phyloP scores from a whole-genome alignment of 2,329 filamentous ascomycete species.

The Eutypella sp. region DNA sequence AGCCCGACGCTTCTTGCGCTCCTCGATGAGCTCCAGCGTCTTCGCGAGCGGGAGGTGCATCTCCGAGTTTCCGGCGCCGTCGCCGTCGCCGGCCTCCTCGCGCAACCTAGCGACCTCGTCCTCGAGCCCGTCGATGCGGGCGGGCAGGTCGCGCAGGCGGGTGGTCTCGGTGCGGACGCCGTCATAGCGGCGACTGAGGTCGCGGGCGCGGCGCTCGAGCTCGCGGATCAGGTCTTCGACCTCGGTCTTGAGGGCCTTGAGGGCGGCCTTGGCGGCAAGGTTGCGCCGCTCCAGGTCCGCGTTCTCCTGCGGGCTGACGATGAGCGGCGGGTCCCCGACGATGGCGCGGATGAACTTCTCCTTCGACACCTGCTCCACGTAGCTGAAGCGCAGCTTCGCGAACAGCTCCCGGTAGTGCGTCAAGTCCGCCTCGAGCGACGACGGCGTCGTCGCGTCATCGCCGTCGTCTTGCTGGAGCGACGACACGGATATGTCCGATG shows the following conservation, averaged over 20 bases:
- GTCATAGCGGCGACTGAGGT: slow-evolving; percentile 53
- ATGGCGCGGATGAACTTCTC: slow-evolving; percentile 95
- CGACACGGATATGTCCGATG: slow-evolving; percentile 67
- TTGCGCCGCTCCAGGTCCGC: slow-evolving; percentile 66
- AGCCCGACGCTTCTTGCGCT: slow-evolving; percentile 44
- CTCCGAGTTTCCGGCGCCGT: slow-evolving; percentile 34
- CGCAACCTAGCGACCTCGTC: slow-evolving; percentile 41
- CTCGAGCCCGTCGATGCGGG: slow-evolving; percentile 44
- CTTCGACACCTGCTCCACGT: slow-evolving; percentile 97
- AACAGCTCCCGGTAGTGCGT: slow-evolving; percentile 93
- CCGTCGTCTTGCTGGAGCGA: slow-evolving; percentile 33
- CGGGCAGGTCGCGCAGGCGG: slow-evolving; percentile 47
- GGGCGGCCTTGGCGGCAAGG: slow-evolving; percentile 64
- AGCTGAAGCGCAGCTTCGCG: slow-evolving; percentile 92
- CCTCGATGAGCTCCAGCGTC: slow-evolving; percentile 49
- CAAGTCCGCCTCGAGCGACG: slow-evolving; percentile 76
- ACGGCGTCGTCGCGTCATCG: slow-evolving; percentile 61
- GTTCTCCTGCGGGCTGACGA: slow-evolving; percentile 81
- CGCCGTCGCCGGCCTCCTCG: slow-evolving; percentile 21
- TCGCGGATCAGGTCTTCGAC: slow-evolving; percentile 68
- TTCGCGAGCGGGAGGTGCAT: slow-evolving; percentile 54
- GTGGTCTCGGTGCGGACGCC: slow-evolving; percentile 43
- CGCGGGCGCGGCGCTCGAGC: slow-evolving; percentile 60
- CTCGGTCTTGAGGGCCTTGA: slow-evolving; percentile 76
- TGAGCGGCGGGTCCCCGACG: slow-evolving; percentile 80